Percentiles rank a stretch among this genome's conserved stretches.
phyloP scores from a whole-genome alignment of 139 green algal genomes.

The Yamagishiella unicocca region DNA sequence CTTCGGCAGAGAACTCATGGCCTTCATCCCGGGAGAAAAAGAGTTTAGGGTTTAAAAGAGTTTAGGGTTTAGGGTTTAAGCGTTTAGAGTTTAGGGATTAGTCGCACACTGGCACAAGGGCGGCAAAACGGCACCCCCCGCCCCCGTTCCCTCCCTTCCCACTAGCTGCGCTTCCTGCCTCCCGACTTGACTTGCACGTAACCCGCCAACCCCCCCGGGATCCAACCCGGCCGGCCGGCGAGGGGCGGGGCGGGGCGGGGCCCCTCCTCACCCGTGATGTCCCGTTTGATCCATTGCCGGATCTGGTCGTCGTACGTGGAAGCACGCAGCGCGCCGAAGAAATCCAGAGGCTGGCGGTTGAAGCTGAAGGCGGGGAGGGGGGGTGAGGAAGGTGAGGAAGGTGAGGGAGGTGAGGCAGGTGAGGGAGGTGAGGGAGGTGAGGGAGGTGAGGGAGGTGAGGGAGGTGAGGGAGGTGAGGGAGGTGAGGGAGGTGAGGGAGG shows the following conservation, averaged over 20 bases:
- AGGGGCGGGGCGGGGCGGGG: too few species aligned
- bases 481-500: too few species aligned
- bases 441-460: too few species aligned
- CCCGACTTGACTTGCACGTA: too few species aligned
- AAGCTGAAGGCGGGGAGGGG: constrained; percentile 1
- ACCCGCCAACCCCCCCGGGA: neutral
- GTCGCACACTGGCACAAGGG: neutral
- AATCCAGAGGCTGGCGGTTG: constrained; percentile 85
- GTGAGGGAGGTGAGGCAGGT: neutral
- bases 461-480: too few species aligned
- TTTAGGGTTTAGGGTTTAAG: neutral
- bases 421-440: neutral
- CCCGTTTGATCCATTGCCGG: constrained; percentile 65
- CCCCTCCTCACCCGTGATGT: constrained; percentile 26
- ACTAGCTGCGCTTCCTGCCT: too few species aligned
- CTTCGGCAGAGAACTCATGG: constrained; percentile 52
- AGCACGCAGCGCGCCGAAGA: constrained; percentile 86
- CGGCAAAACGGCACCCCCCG: too few species aligned
- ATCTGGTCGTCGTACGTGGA: constrained; percentile 89
- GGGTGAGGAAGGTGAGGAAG: neutral
- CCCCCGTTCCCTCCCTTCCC: too few species aligned
- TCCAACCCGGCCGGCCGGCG: too few species aligned
- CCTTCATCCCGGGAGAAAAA: constrained; percentile 43
- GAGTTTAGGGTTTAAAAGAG: neutral
- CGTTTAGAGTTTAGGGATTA: neutral